Conservation (phyloP, 805 yeast species). For the Myxozyma geophila region DNA sequence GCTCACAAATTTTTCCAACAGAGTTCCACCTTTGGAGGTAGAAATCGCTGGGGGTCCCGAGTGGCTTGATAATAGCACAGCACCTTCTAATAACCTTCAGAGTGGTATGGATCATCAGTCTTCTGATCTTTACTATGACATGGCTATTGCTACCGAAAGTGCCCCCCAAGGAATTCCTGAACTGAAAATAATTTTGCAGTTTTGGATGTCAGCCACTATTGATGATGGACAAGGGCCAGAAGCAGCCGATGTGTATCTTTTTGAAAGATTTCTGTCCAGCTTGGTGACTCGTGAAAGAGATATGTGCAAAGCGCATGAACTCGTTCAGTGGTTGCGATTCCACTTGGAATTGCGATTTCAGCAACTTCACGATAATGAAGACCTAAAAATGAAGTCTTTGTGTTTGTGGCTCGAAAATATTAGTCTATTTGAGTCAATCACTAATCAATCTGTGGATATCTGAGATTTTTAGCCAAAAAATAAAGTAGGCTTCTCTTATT, state of each 20-base stretch:
- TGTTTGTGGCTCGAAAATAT: background rate
- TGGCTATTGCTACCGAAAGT: too few relatives aligned
- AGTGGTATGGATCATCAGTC: too few relatives aligned
- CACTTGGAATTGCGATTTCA: background rate
- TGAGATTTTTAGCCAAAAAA: background rate
- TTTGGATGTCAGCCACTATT: constrained; percentile 46
- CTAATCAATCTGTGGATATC: background rate
- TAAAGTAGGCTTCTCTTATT: background rate
- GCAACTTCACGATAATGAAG: background rate
- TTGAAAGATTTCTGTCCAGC: constrained; percentile 45
- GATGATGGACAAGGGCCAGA: constrained; percentile 50
- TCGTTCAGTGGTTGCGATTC: constrained; percentile 32
- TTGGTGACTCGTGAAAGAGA: constrained; percentile 43
- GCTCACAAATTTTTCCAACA: too few relatives aligned
- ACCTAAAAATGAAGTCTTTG: background rate
- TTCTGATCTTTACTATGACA: too few relatives aligned
- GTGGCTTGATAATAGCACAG: too few relatives aligned
- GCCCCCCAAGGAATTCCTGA: constrained; percentile 36
- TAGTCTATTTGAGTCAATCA: background rate
- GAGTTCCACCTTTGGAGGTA: too few relatives aligned
- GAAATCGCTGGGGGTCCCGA: background rate
- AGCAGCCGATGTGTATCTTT: constrained; percentile 48
- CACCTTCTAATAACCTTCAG: too few relatives aligned
- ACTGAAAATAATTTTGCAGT: constrained; percentile 44
- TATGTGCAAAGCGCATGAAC: constrained; percentile 37